phyloP scores from a whole-genome alignment of 345 rosid species.

The Populus alba region DNA sequence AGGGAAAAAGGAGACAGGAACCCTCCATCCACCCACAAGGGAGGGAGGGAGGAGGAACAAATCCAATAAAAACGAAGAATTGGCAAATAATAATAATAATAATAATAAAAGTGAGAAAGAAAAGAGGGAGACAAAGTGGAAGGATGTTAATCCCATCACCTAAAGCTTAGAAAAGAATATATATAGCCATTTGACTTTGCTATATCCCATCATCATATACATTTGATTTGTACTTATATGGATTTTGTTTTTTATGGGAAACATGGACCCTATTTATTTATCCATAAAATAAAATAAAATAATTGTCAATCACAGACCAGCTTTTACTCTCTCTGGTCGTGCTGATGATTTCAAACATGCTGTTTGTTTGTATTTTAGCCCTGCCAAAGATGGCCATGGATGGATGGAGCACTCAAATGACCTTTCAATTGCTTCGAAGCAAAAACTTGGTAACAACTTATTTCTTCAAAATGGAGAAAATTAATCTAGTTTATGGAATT shows the following conservation, averaged over 20 bases:
- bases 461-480: too few species aligned
- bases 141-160: constrained; percentile 86
- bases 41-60: background rate
- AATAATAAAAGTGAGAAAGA: background rate
- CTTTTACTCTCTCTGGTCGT: too few species aligned
- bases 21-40: constrained; percentile 29
- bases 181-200: constrained; percentile 49
- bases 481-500: too few species aligned
- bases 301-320: background rate
- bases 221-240: constrained; percentile 44
- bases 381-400: background rate
- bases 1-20: constrained; percentile 36
- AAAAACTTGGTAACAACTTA: too few species aligned
- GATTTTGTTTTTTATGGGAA: background rate
- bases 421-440: too few species aligned
- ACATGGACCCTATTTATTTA: too few species aligned
- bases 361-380: background rate
- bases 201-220: constrained; percentile 50
- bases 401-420: too few species aligned
- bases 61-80: background rate
- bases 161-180: constrained; percentile 42
- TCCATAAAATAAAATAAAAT: too few species aligned
- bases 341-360: background rate
- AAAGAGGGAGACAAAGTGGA: constrained; percentile 86
- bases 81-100: background rate